Evolutionary conservation across 352 stramenopile species (phyloP), one percentile per base, ranked within the genome.

Genomic region (Aphanomyces stellatus): DNA sequence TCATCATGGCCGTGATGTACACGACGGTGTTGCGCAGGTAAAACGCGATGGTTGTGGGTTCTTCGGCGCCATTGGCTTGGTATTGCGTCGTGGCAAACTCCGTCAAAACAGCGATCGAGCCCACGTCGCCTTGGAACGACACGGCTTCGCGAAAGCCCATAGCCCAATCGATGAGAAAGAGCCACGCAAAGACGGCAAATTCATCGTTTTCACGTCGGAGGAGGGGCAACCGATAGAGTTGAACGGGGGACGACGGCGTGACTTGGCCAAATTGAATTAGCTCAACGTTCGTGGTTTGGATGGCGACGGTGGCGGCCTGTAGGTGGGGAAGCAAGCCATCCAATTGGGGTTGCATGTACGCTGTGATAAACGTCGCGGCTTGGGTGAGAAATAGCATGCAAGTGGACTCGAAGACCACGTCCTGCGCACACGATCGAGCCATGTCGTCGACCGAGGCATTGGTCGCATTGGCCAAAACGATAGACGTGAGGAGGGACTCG

Each of bases 1-100:
- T n/a, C n/a, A 63, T 35, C 55, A 63, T 48, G 35, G 35, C 55
- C 35, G 55, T 30, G 41, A 63, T 31, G n/a, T n/a, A n/a, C n/a
- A n/a, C n/a, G n/a, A n/a, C n/a, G n/a, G n/a, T n/a, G n/a, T n/a
- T n/a, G n/a, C n/a, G n/a, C n/a, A n/a, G n/a, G n/a, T n/a, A n/a
- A n/a, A n/a, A n/a, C n/a, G n/a, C n/a, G n/a, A n/a, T n/a, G n/a
- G n/a, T n/a, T n/a, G n/a, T n/a, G n/a, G n/a, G 27, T 63, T 63
- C 1, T n/a, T 43, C 30, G 30, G 22, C 30, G 35, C 24, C 33
- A 10, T 49, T 25, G 17, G 22, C 30, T 30, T 63, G 30, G 7
- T 11, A 19, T 4, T 22, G 41, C 24, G 55, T 27, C 24, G 55
- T 11, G n/a, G 30, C n/a, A 10, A 63, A 24, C 24, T 63, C 55